phyloP scores from a whole-genome alignment of 768 basidiomycete genomes.

The Rossbeevera mucosa region DNA sequence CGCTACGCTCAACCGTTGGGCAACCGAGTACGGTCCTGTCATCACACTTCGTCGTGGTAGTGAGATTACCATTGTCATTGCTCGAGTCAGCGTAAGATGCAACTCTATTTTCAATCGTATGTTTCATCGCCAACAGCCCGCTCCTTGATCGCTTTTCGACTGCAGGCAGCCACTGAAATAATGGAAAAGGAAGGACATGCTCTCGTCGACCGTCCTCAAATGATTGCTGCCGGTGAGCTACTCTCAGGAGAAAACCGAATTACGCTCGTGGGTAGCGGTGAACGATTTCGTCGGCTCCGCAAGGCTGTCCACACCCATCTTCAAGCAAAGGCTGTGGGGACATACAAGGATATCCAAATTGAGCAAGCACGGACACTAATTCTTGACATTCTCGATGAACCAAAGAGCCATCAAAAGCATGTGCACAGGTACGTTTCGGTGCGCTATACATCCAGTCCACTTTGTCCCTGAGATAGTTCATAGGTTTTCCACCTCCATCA shows the following conservation, averaged over 20 bases:
- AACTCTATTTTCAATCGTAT: background rate
- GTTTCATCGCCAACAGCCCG: background rate
- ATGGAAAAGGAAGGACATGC: conserved; percentile 58
- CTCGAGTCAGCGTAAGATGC: conserved; percentile 15
- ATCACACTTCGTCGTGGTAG: conserved; percentile 49
- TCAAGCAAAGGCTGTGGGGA: conserved; percentile 42
- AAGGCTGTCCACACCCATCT: conserved; percentile 54
- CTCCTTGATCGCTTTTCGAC: background rate
- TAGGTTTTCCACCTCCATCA: conserved; percentile 27
- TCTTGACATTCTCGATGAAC: conserved; percentile 31
- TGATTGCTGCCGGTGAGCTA: conserved; percentile 51
- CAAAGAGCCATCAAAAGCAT: conserved; percentile 36
- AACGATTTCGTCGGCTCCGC: conserved; percentile 50
- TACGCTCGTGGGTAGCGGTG: conserved; percentile 44
- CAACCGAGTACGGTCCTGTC: conserved; percentile 54
- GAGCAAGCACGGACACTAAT: conserved; percentile 25
- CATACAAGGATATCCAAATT: conserved; percentile 43
- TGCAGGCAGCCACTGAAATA: conserved; percentile 51
- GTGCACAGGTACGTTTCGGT: conserved; percentile 42
- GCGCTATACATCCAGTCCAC: conserved; percentile 3
- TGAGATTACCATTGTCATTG: conserved; percentile 15
- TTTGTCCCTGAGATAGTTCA: background rate
- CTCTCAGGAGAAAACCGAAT: conserved; percentile 53
- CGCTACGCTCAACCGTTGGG: conserved; percentile 45
- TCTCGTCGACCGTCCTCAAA: conserved; percentile 46